phyloP scores from a whole-genome alignment of 768 basidiomycete genomes.

The Rhizopogon salebrosus region DNA sequence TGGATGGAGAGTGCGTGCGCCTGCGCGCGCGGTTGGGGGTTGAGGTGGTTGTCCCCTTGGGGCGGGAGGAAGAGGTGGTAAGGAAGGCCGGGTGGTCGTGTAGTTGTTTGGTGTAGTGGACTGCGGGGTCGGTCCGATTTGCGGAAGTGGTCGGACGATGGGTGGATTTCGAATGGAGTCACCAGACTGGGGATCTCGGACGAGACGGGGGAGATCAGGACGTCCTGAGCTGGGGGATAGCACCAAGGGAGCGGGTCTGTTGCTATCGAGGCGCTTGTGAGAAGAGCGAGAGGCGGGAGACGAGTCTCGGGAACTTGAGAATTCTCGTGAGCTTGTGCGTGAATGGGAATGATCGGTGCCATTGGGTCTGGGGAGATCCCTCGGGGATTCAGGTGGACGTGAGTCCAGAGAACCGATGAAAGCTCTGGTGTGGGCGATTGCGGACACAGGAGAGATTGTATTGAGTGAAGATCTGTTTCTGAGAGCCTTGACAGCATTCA shows the following conservation, averaged over 20 bases:
- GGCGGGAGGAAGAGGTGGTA: slow-evolving; percentile 66
- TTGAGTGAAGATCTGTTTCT: slow-evolving; percentile 47
- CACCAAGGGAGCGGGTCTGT: slow-evolving; percentile 78
- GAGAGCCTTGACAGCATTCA: slow-evolving; percentile 78
- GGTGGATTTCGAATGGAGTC: slow-evolving; percentile 42
- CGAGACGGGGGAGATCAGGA: slow-evolving; percentile 66
- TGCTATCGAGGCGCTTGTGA: slow-evolving; percentile 50
- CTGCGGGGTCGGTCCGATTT: slow-evolving; percentile 10
- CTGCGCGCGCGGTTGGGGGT: slow-evolving; percentile 28
- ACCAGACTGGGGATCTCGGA: slow-evolving; percentile 51
- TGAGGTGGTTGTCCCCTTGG: slow-evolving; percentile 56
- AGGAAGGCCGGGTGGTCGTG: slow-evolving; percentile 37
- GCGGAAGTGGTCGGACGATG: slow-evolving; percentile 26
- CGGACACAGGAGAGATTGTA: background rate
- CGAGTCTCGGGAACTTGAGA: slow-evolving; percentile 7
- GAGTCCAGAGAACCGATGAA: background rate
- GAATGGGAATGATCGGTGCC: slow-evolving; percentile 11
- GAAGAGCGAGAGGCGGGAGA: slow-evolving; percentile 28
- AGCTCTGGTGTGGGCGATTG: background rate
- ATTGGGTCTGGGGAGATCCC: slow-evolving; percentile 7
- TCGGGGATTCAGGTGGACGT: slow-evolving; percentile 2
- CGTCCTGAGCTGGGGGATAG: slow-evolving; percentile 50
- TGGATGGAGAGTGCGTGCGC: slow-evolving; percentile 28
- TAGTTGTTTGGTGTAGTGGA: slow-evolving; percentile 29
- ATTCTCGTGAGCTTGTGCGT: slow-evolving; percentile 18